Percentiles rank a stretch among this genome's conserved stretches.
Evolutionary conservation across 1,284 basidiomycete genomes (phyloP).

Genomic region (Melampsora americana): DNA sequence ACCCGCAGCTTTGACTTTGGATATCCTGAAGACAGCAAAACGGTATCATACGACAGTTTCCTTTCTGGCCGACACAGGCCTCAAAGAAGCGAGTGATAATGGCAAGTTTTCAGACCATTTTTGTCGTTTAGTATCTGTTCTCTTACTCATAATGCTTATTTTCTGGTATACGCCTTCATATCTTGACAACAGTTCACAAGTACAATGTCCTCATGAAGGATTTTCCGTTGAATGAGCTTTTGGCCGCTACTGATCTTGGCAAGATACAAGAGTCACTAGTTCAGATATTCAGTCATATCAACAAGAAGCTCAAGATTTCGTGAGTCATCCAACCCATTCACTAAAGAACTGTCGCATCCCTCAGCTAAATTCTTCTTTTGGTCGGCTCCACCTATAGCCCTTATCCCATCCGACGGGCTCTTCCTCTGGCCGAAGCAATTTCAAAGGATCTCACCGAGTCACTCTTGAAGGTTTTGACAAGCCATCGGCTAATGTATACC

Average conservation of each 20-base stretch:
- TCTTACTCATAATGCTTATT: not conserved
- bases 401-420: constrained; percentile 89
- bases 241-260: constrained; percentile 90
- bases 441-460: constrained; percentile 95
- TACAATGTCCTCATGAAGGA: constrained; percentile 99
- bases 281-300: constrained; percentile 88
- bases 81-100: constrained; percentile 84
- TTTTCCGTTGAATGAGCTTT: constrained; percentile 91
- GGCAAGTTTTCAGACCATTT: constrained; percentile 58
- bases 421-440: constrained; percentile 95
- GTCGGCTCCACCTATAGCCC: constrained; percentile 57
- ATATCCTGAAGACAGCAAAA: constrained; percentile 90
- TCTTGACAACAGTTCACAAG: constrained; percentile 71
- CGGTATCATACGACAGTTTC: constrained; percentile 95
- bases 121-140: not conserved
- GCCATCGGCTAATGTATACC: constrained; percentile 84
- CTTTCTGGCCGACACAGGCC: constrained; percentile 93
- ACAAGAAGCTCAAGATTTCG: constrained; percentile 88
- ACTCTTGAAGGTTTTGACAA: constrained; percentile 81
- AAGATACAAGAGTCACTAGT: constrained; percentile 85
- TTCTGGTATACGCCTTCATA: not conserved
- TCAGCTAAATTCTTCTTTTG: constrained; percentile 2
- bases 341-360: not conserved
- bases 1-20: constrained; percentile 72
- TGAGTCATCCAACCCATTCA: constrained; percentile 47